Evolutionary conservation across 139 green algal genomes (phyloP).

Genomic region (Micractinium conductrix): DNA sequence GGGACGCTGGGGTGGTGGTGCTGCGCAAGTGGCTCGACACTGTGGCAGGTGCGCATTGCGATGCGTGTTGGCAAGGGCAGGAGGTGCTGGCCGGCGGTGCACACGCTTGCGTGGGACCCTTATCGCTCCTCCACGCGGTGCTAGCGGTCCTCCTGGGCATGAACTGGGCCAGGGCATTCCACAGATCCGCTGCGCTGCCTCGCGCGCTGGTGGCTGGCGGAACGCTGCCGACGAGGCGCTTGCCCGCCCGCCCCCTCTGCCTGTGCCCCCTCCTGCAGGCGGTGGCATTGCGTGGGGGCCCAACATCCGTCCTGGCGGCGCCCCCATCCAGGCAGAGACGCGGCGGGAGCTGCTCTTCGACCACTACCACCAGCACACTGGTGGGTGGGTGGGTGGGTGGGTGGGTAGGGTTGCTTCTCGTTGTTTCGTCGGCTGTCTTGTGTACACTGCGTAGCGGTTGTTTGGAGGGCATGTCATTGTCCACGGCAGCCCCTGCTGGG

Average conservation of each 20-base stretch:
- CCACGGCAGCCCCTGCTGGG: too few relatives aligned
- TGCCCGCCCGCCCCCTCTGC: not conserved
- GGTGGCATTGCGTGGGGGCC: constrained; percentile 9
- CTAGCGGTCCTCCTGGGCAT: too few relatives aligned
- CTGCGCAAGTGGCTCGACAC: constrained; percentile 12
- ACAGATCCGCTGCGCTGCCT: too few relatives aligned
- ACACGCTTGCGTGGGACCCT: too few relatives aligned
- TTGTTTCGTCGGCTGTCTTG: not conserved
- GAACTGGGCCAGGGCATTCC: too few relatives aligned
- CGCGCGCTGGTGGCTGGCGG: too few relatives aligned
- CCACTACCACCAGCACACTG: constrained; percentile 10
- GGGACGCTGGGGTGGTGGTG: not conserved
- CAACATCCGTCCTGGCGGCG: not conserved
- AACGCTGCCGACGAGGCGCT: too few relatives aligned
- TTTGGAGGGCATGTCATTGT: too few relatives aligned
- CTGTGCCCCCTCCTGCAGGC: not conserved
- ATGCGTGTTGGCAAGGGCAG: too few relatives aligned
- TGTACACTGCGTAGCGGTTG: not conserved
- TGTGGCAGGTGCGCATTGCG: constrained; percentile 10
- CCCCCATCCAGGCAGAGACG: constrained; percentile 13
- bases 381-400: not conserved
- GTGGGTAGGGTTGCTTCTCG: not conserved
- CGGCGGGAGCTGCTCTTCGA: constrained; percentile 24
- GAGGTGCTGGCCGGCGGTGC: too few relatives aligned
- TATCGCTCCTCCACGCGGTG: too few relatives aligned